A percentile compares a stretch with the other conserved stretches of the same genome.
Conservation (phyloP, 257 asterid genomes). For the Vinca minor region DNA sequence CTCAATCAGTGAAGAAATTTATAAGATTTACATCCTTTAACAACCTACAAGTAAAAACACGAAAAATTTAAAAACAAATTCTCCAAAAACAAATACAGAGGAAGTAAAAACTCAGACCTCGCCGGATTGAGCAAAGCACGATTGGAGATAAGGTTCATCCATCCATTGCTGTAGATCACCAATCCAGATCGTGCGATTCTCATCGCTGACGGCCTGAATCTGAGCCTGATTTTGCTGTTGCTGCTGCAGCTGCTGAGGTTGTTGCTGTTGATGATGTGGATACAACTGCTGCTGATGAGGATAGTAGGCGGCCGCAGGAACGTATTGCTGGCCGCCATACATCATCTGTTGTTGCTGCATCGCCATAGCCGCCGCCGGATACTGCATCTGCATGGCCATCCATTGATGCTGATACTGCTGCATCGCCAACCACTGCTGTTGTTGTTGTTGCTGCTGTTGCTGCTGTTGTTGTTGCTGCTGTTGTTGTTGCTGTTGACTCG, state of each 20-base stretch:
- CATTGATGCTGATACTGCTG: slow-evolving; percentile 95
- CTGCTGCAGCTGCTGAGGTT: slow-evolving; percentile 26
- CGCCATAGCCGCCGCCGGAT: slow-evolving; percentile 59
- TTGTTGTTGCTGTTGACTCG: slow-evolving; percentile 51
- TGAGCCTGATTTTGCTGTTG: slow-evolving; percentile 41
- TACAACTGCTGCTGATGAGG: slow-evolving; percentile 55
- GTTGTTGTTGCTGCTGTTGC: slow-evolving; percentile 60
- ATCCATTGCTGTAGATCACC: slow-evolving; percentile 98
- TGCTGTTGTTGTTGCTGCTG: slow-evolving; percentile 25
- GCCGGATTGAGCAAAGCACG: slow-evolving; percentile 64
- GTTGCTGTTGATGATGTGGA: slow-evolving; percentile 38
- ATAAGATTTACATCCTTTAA: not conserved
- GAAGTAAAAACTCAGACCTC: slow-evolving; percentile 54
- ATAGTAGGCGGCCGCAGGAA: slow-evolving; percentile 71
- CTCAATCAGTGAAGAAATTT: not conserved
- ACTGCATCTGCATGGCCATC: slow-evolving; percentile 97
- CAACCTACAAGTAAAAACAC: not conserved
- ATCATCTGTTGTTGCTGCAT: slow-evolving; percentile 79
- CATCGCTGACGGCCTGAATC: slow-evolving; percentile 70
- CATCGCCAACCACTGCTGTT: slow-evolving; percentile 86
- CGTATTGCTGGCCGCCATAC: slow-evolving; percentile 73
- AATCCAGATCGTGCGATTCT: slow-evolving; percentile 92
- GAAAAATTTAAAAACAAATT: not conserved
- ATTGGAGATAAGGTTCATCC: slow-evolving; percentile 80
- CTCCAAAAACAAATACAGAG: not conserved